These are phyloP conservation scores for Fusarium transvaalense DNA, from an alignment of 2,329 filamentous ascomycete genomes.

Conservation along the genomic window DNA sequence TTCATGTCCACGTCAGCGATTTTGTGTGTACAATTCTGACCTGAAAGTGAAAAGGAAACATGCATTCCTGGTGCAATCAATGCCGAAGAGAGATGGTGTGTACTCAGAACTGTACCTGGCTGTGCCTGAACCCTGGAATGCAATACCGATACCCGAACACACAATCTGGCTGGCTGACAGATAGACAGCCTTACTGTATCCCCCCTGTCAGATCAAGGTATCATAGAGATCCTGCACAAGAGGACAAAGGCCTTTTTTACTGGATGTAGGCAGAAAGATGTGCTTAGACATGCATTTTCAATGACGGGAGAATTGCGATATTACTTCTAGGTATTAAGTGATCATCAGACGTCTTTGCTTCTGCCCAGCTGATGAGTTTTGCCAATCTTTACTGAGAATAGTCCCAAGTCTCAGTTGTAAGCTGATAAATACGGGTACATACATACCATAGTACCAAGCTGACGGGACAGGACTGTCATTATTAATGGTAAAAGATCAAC, in stretches of 20 bases:
- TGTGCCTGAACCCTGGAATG: slow-evolving; percentile 23
- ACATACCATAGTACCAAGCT: slow-evolving; percentile 8
- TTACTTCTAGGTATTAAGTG: not conserved
- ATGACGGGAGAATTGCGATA: slow-evolving; percentile 30
- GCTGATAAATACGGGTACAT: not conserved
- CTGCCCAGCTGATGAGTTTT: not conserved
- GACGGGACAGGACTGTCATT: slow-evolving; percentile 3
- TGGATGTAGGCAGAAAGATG: slow-evolving; percentile 4
- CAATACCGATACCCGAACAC: slow-evolving; percentile 30
- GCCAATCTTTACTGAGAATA: slow-evolving; percentile 1
- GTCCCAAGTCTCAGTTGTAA: not conserved
- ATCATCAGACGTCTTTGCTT: slow-evolving; percentile 7
- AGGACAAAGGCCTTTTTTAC: slow-evolving; percentile 4
- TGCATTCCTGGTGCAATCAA: slow-evolving; percentile 13
- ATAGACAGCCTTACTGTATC: not conserved
- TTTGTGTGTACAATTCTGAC: not conserved
- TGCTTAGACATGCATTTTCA: slow-evolving; percentile 13
- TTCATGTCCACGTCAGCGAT: slow-evolving; percentile 43
- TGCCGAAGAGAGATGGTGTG: no score
- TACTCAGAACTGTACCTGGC: no score
- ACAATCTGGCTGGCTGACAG: slow-evolving; percentile 8
- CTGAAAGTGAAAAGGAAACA: slow-evolving; percentile 6
- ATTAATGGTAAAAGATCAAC: not conserved
- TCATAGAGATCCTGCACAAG: slow-evolving; percentile 33
- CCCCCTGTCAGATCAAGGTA: slow-evolving; percentile 23